Base-by-base conservation (phyloP, 345 rosid genomes). In the Camelina sativa region DNA sequence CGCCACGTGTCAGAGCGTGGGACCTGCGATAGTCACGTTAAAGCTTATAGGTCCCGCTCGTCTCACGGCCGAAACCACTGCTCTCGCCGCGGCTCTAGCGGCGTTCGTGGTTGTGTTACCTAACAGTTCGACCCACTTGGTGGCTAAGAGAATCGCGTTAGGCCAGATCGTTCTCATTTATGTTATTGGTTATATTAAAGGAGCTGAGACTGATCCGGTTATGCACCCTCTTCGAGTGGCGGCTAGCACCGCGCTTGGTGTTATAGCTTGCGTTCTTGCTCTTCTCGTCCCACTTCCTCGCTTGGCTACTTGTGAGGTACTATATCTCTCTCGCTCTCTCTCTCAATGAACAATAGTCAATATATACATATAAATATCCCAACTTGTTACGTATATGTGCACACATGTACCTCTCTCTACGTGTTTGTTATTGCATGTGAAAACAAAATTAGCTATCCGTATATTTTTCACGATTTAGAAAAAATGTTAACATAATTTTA, bases 201-300 rank as follows among this genome's bases (percentile, higher is more conserved):
- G 93, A 13, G 90, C 71, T 15, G 56, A 76, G 20, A 80, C 88
- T 25, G 85, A 87, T 1, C 80, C 89, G 9, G 40, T 91, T 8
- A 81, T 87, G 93, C 93, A 89, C 67, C 88, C 98, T 71, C 56
- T 94, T 54, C 89, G 74, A 50, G 89, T 91, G 4, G 96, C 96
- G 0, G 88, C 88, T 0, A 89, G 95, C 75, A 91, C 98, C 2
- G 91, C 87, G 1, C 75, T 88, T 34, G 98, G 96, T n/a, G 91
- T 81, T 62, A 6, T 85, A 6, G 96, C 97, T 50, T 87, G 91
- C 57, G 82, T 85, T 63, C 64, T 90, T 50, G 95, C 98, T 59
- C 79, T 91, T 76, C 56, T 85, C 74, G 20, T 90, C 41, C 97
- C 98, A 6, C 84, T 68, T 76, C 98, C 98, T 48, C 85, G 97